These are phyloP conservation scores for Mortierella sp. DNA, from an alignment of 371 early-diverging fungal species.

Conservation along the genomic window DNA sequence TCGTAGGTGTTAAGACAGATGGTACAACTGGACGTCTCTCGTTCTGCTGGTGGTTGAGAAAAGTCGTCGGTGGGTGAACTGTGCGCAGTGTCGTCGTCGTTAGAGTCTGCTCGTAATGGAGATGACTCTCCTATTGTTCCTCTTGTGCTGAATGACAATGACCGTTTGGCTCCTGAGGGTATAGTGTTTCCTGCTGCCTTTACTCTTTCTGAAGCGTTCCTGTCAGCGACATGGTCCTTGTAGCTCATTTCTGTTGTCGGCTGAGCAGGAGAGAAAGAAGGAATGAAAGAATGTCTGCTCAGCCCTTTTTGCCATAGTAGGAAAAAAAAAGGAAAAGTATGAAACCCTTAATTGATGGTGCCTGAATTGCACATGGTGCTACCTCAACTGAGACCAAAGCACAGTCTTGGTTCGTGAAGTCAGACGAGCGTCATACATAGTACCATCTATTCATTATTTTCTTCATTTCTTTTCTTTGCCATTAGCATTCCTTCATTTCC, in stretches of 20 bases:
- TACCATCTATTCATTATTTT: background rate
- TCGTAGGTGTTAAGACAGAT: constrained; percentile 49
- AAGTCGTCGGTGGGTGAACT: background rate
- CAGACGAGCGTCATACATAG: background rate
- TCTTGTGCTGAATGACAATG: background rate
- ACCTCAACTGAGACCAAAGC: background rate
- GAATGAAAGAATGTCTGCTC: background rate
- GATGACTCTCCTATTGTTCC: background rate
- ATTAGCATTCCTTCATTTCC: background rate
- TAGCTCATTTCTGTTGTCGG: background rate
- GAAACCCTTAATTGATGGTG: background rate
- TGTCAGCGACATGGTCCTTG: background rate
- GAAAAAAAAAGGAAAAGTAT: background rate
- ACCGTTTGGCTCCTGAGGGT: background rate
- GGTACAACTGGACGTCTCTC: constrained; percentile 22
- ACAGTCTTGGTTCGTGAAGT: background rate
- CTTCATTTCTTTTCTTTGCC: background rate
- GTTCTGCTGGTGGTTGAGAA: background rate
- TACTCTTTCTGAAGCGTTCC: background rate
- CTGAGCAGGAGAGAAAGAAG: background rate
- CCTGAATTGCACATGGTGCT: background rate
- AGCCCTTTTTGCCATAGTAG: background rate
- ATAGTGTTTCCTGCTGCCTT: background rate
- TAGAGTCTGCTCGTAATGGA: background rate
- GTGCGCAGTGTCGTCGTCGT: background rate